Conservation (phyloP, 2,329 filamentous ascomycete species). For the Metarhizium sp. region DNA sequence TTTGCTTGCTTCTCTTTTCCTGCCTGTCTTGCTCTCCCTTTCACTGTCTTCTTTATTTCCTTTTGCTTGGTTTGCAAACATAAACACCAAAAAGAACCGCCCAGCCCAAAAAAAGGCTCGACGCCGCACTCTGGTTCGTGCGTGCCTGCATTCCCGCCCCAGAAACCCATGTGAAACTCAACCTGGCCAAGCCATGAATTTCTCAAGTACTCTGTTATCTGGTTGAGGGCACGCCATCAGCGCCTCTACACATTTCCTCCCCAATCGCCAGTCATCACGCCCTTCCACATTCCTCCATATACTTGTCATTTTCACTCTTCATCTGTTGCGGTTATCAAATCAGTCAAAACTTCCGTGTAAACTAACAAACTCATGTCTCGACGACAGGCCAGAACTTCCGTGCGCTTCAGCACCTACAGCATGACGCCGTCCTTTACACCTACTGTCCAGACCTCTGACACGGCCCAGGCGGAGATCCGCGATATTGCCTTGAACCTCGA, state of each 20-base stretch:
- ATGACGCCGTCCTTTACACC: slow-evolving; percentile 51
- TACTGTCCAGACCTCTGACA: slow-evolving; percentile 43
- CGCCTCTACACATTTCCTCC: no score
- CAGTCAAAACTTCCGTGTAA: not conserved
- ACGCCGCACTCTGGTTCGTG: slow-evolving; percentile 3
- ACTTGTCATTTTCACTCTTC: not conserved
- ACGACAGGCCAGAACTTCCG: slow-evolving; percentile 40
- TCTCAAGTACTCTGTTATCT: not conserved
- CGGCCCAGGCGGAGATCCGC: slow-evolving; percentile 46
- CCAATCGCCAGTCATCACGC: no score
- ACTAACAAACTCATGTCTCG: slow-evolving; percentile 10
- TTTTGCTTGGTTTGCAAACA: not conserved
- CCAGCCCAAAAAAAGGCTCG: not conserved
- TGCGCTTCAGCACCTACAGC: slow-evolving; percentile 53
- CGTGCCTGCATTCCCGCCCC: slow-evolving; percentile 1
- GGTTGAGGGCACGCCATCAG: not conserved
- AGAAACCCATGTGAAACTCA: not conserved
- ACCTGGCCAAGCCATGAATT: not conserved
- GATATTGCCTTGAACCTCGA: slow-evolving; percentile 73
- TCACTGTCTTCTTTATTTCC: not conserved
- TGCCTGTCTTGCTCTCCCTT: slow-evolving; percentile 7
- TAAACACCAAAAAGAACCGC: not conserved
- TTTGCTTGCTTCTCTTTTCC: slow-evolving; percentile 4
- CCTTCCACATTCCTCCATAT: not conserved
- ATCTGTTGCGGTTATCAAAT: not conserved